Evolutionary conservation across 2,329 filamentous ascomycete species (phyloP), one percentile per base, ranked within the genome.

Genomic region (Corynespora cassiicola): DNA sequence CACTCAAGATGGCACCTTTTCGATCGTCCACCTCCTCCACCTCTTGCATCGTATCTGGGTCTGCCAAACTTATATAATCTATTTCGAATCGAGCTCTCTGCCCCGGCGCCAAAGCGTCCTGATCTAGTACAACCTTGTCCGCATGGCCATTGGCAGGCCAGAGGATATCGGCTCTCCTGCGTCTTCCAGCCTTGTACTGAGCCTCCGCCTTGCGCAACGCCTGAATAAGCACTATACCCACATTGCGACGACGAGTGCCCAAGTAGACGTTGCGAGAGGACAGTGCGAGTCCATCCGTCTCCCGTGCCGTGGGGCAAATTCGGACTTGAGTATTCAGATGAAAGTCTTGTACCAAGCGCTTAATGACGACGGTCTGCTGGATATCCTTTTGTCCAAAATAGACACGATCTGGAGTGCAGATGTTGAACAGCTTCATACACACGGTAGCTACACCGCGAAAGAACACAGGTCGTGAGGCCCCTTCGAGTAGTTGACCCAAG

Each of bases 351-450:
- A 96, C 87, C 81, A 99, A 84, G 28, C 87, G 83, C 58, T 82
- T 85, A 58, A 99, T 88, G 8, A 99, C 81, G 12, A 95, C 88
- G 0, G 90, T 95, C 72, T 99, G 94, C 75, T 99, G 94, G 14
- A 96, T 84, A 67, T 99, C 94, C 73, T 99, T 99, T 69, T 97
- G 94, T 4, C 94, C 94, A 74, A 99, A 96, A 72, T 96, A 94
- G 5, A 90, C 88, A 28, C 80, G 80, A 39, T 91, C 86, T 4
- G 89, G 86, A 50, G 82, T 78, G 29, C 89, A 84, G 37, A 90
- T 88, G 60, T 91, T 91, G 72, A 95, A 92, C 10, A 95, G 73
- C 71, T 95, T 99, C 81, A 92, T 94, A 73, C 91, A 96, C 2
- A 99, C 87, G 2, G 94, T 99, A 14, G 94, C 91, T 21, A 99